phyloP scores from a whole-genome alignment of 768 basidiomycete species.

The Mycena rebaudengoi region DNA sequence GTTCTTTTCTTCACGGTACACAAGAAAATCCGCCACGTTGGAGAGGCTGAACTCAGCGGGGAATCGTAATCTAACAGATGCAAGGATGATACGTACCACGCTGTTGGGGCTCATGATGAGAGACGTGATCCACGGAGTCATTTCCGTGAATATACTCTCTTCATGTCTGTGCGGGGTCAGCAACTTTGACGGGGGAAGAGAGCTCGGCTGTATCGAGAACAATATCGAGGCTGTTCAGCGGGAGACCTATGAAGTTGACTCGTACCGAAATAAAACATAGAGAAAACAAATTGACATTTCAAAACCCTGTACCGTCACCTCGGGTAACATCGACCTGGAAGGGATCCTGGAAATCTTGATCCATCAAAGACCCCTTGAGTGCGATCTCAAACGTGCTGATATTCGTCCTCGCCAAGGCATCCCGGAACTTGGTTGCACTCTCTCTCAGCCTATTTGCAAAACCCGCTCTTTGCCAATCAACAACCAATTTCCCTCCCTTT shows the following conservation, averaged over 20 bases:
- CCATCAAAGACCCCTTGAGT: slow-evolving; percentile 12
- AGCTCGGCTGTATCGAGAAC: too few relatives aligned
- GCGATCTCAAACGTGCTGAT: slow-evolving; percentile 8
- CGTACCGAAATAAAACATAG: too few relatives aligned
- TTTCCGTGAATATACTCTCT: too few relatives aligned
- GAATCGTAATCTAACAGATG: too few relatives aligned
- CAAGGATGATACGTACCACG: too few relatives aligned
- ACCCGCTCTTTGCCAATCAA: slow-evolving; percentile 13
- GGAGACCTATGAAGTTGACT: too few relatives aligned
- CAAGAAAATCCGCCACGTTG: background rate
- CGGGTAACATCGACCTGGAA: slow-evolving; percentile 18
- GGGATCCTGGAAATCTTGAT: slow-evolving; percentile 16
- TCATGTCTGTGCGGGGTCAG: too few relatives aligned
- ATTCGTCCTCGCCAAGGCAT: slow-evolving; percentile 9
- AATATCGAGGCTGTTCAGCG: too few relatives aligned
- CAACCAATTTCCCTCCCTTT: slow-evolving; percentile 5
- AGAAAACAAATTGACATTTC: background rate
- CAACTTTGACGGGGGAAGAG: too few relatives aligned
- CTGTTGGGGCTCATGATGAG: too few relatives aligned
- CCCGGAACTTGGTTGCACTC: slow-evolving; percentile 10
- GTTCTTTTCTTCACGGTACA: background rate
- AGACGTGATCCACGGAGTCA: too few relatives aligned
- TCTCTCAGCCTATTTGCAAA: slow-evolving; percentile 5
- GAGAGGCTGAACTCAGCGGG: background rate
- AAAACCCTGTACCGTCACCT: slow-evolving; percentile 7